A percentile compares a stretch with the other conserved stretches of the same genome.
These are phyloP conservation scores for Nevesoporus exiguus DNA, from an alignment of 768 basidiomycete genomes.

Conservation along the genomic window DNA sequence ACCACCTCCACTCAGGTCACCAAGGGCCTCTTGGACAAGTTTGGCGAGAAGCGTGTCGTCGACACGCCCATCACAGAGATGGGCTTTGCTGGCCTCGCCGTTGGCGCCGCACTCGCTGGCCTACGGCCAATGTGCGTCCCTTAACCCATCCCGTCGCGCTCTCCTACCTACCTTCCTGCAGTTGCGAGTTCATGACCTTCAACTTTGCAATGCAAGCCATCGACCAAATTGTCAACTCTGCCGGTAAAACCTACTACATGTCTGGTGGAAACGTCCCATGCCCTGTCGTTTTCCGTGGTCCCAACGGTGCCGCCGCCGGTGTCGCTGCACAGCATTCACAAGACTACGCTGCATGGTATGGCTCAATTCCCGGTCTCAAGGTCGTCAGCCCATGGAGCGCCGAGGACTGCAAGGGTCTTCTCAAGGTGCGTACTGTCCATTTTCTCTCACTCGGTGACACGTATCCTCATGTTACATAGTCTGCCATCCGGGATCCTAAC, in stretches of 20 bases:
- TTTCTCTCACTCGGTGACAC: neutral
- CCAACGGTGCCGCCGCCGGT: constrained; percentile 97
- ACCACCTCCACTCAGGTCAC: constrained; percentile 62
- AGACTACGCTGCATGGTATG: constrained; percentile 96
- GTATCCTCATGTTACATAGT: constrained; percentile 37
- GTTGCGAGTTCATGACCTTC: constrained; percentile 99
- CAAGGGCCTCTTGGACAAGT: constrained; percentile 98
- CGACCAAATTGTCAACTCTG: constrained; percentile 99
- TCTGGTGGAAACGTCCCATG: constrained; percentile 98
- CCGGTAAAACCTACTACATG: constrained; percentile 99
- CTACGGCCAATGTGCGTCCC: constrained; percentile 80
- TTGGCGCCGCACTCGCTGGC: constrained; percentile 92
- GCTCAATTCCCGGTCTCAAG: constrained; percentile 91
- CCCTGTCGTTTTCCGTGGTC: constrained; percentile 98
- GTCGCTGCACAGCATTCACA: constrained; percentile 97
- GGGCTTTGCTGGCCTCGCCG: constrained; percentile 96
- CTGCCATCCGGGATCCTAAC: constrained; percentile 97
- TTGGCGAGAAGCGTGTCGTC: constrained; percentile 96
- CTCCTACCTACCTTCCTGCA: constrained; percentile 27
- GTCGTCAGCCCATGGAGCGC: constrained; percentile 97
- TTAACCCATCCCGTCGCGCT: neutral
- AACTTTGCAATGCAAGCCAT: constrained; percentile 99
- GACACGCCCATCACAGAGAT: constrained; percentile 98
- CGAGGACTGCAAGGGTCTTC: constrained; percentile 98
- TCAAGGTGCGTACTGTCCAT: constrained; percentile 61